These are phyloP conservation scores for Colletotrichum theobromicola DNA, from an alignment of 2,329 filamentous ascomycete species.

Conservation along the genomic window DNA sequence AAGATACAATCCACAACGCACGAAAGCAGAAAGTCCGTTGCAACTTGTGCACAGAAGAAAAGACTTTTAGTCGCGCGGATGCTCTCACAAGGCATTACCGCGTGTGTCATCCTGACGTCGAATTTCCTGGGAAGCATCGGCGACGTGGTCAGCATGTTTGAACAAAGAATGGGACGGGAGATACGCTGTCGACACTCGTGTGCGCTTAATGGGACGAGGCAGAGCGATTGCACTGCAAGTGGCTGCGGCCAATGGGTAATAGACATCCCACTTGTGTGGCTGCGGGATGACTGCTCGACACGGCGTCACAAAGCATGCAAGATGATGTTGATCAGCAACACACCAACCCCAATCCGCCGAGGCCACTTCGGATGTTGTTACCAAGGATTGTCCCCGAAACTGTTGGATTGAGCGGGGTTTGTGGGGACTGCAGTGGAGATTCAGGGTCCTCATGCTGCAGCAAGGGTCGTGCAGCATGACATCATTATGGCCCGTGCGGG, in stretches of 20 bases:
- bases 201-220: neutral
- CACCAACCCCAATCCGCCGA: neutral
- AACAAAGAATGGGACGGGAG: neutral
- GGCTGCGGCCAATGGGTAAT: neutral
- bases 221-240: neutral
- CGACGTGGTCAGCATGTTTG: conserved; percentile 27
- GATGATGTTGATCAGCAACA: too few relatives aligned
- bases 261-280: neutral
- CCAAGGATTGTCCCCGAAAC: neutral
- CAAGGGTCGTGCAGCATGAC: conserved; percentile 14
- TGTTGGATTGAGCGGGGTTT: neutral
- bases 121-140: conserved; percentile 73
- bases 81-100: conserved; percentile 93
- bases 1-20: conserved; percentile 96
- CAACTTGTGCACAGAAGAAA: conserved; percentile 91
- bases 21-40: conserved; percentile 95
- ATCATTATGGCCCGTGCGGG: conserved; percentile 8
- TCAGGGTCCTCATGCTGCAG: conserved; percentile 19
- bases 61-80: conserved; percentile 95
- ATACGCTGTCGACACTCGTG: neutral
- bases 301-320: neutral
- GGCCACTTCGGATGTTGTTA: neutral
- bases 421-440: neutral
- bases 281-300: neutral
- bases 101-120: conserved; percentile 89